Percentiles rank a stretch among this genome's conserved stretches.
phyloP scores from a whole-genome alignment of 176 grass and related monocot genomes.

The Elymus sibiricus region DNA sequence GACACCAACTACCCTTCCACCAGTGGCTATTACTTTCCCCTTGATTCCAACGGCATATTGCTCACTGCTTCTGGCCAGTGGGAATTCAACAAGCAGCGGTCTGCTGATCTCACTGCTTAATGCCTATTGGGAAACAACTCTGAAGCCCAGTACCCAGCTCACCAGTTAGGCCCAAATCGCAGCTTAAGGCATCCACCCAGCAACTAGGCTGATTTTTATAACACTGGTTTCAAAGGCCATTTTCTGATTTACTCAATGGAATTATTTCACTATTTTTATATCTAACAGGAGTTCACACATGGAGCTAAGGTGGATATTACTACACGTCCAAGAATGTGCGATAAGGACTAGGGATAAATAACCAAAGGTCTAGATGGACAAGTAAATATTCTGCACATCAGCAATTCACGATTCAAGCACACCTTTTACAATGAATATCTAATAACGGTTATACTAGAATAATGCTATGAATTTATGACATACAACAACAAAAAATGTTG shows the following conservation, averaged over 20 bases:
- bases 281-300: neutral
- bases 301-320: neutral
- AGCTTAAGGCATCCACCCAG: neutral
- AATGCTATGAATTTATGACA: neutral
- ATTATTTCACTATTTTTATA: neutral
- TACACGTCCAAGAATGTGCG: neutral
- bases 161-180: neutral
- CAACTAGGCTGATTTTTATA: neutral
- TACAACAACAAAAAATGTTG: neutral
- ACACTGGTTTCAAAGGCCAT: conserved; percentile 9
- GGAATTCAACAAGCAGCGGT: neutral
- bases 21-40: neutral
- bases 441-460: conserved; percentile 17
- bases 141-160: neutral
- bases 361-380: neutral
- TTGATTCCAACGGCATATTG: neutral
- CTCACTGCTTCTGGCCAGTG: neutral
- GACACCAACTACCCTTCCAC: neutral
- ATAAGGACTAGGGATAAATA: conserved; percentile 6
- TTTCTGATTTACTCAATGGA: neutral
- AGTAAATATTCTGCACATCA: neutral
- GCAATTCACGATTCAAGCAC: neutral
- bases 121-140: neutral
- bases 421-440: neutral
- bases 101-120: neutral